Evolutionary conservation across 345 rosid genomes (phyloP), one percentile per base, ranked within the genome.

Genomic region (Carallia pectinifolia): DNA sequence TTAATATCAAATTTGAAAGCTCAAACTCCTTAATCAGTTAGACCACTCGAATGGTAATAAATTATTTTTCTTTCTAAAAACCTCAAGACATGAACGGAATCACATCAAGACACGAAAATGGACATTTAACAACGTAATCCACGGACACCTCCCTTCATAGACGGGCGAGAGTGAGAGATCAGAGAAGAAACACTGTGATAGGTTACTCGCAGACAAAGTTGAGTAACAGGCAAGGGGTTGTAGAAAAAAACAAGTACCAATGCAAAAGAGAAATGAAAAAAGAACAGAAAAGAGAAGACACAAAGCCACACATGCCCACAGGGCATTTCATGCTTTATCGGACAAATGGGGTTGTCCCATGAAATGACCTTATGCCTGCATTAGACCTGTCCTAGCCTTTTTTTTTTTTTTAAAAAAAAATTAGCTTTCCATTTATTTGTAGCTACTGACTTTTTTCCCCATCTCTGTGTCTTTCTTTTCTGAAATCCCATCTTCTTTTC

Each of bases 291-390:
- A 44, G 38, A 38, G 31, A 8, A 17, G 53, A 5, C 48, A 34
- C 18, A 40, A 64, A 55, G 33, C 31, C 60, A 56, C 60, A 19
- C 65, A 36, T 54, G 55, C 48, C 50, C 60, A 54, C 53, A 37
- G 34, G 50, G 39, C 64, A 19, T 62, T 72, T 47, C 69, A 27
- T 39, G 70, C 73, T 76, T 80, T 85, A 61, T 55, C 65, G 66
- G 79, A 71, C 85, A 76, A 78, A 74, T 72, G 61, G 79, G 72
- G 73, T 76, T 82, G 83, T 80, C 79, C 81, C 86, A 73, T 80
- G 87, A 86, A 78, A 68, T 77, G 83, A 78, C 81, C 67, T 40
- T 80, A 56, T 62, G 62, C 73, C 74, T 53, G 23, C 18, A 52
- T 13, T 29, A 63, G 72, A 78, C 37, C 77, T 77, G 64, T 71